Base-by-base conservation (phyloP, 2,329 filamentous ascomycete species). In the Pseudogymnoascus sp. region DNA sequence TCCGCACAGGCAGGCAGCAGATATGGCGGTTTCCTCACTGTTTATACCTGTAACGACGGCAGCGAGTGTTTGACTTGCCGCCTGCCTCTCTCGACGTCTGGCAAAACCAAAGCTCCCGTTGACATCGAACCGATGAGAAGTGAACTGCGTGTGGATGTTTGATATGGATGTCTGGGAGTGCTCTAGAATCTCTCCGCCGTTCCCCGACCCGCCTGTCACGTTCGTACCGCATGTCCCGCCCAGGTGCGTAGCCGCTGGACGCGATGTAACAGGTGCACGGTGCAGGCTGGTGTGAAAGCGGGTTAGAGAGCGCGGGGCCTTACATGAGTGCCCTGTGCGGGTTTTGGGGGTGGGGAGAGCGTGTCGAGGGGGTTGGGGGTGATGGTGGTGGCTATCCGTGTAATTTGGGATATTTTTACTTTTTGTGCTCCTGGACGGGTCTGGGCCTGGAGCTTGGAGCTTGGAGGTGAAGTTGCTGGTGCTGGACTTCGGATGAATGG, bases 181-280 rank as follows among this genome's bases (percentile, higher is more conserved):
- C 14, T 30, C 45, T 11, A 7, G 9, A n/a, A 12, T 25, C 42
- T 25, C 25, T 19, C 19, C 19, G 19, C 11, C 4, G 6, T 6
- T 45, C 28, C 16, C 45, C 12, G 45, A 12, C 45, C 45, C 45
- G 45, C 49, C 49, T 28, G 49, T 55, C 49, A 55, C 28, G 25
- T 55, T 55, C 45, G 45, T 55, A n/a, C 45, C 9, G 45, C 45
- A 55, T 55, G 49, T 55, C 49, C 49, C 49, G 28, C 49, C 16
- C 16, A 55, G 49, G 25, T 33, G 49, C 49, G 28, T 55, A 22
- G 49, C 49, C 49, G 49, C 49, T 55, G 49, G 49, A 55, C 49
- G 49, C 49, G 49, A 55, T 55, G 28, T 33, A 33, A 55, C 49
- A 55, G 25, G 49, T 33, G 49, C 28, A 55, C 49, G 49, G 49